Conservation (phyloP, 2,329 filamentous ascomycete genomes). For the Colletotrichum paranaense region DNA sequence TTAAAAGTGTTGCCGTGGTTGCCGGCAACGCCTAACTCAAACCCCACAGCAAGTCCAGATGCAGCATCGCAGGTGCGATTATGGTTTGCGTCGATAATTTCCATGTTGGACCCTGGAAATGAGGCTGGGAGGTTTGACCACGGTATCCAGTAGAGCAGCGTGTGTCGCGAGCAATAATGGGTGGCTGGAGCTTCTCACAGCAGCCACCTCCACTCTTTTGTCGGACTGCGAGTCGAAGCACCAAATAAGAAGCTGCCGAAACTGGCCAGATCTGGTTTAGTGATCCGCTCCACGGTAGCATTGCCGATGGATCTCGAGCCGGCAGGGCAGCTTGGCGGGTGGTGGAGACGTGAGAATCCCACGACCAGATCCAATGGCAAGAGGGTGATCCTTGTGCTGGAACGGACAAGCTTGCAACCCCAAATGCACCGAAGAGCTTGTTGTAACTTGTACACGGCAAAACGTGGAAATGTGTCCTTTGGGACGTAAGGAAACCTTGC, state of each 20-base stretch:
- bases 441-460: slow-evolving; percentile 1
- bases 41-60: slow-evolving; percentile 6
- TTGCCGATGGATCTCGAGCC: slow-evolving; percentile 24
- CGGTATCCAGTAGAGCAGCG: slow-evolving; percentile 6
- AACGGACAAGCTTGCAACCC: slow-evolving; percentile 1
- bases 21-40: slow-evolving; percentile 7
- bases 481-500: background rate
- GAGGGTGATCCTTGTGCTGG: slow-evolving; percentile 23
- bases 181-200: slow-evolving; percentile 23
- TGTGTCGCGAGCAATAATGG: background rate
- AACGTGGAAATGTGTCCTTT: slow-evolving; percentile 32
- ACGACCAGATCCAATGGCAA: background rate
- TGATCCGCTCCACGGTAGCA: slow-evolving; percentile 32
- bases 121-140: slow-evolving; percentile 16
- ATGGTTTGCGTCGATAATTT: background rate
- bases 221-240: slow-evolving; percentile 18
- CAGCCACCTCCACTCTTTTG: slow-evolving; percentile 22
- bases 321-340: slow-evolving; percentile 30
- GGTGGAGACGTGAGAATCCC: slow-evolving; percentile 12
- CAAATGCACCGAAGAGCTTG: background rate
- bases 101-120: slow-evolving; percentile 16
- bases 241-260: slow-evolving; percentile 19
- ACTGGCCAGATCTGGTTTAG: slow-evolving; percentile 26
- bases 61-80: background rate
- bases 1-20: background rate